A percentile compares a stretch with the other conserved stretches of the same genome.
These are phyloP conservation scores for Trapa incisa DNA, from an alignment of 345 rosid species.

Conservation along the genomic window DNA sequence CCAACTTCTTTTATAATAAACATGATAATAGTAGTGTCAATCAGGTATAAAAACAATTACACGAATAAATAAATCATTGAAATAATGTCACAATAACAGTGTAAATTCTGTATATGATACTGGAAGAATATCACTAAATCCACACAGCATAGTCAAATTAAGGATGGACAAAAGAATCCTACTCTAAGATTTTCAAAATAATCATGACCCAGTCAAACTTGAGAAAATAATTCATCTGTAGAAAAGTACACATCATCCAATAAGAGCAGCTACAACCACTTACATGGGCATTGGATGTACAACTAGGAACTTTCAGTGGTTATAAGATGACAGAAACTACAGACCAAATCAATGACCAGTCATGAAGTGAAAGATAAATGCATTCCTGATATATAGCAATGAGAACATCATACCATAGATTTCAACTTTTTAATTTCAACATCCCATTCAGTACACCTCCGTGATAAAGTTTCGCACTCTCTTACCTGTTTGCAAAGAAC, in stretches of 20 bases:
- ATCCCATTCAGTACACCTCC: conserved; percentile 44
- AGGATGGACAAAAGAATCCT: not conserved
- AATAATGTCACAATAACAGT: not conserved
- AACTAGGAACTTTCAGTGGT: not conserved
- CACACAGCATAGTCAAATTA: not conserved
- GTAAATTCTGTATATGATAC: not conserved
- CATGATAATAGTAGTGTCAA: too few relatives aligned
- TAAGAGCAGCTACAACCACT: not conserved
- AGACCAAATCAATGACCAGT: not conserved
- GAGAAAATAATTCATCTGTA: not conserved
- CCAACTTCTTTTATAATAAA: too few relatives aligned
- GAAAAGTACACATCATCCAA: not conserved
- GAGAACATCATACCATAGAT: conserved; percentile 47
- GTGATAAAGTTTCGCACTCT: conserved; percentile 46
- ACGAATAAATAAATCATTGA: too few relatives aligned
- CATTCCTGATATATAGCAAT: not conserved
- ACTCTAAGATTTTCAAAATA: not conserved
- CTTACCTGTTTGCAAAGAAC: conserved; percentile 40
- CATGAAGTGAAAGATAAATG: not conserved
- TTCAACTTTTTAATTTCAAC: conserved; percentile 51
- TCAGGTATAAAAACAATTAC: too few relatives aligned
- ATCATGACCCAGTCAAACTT: not conserved
- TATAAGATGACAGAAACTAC: not conserved
- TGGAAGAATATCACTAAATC: not conserved
- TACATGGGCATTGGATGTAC: not conserved